Evolutionary conservation across 768 basidiomycete genomes (phyloP), one percentile per base, ranked within the genome.

Genomic region (Tubosaeta brunneosetosa): DNA sequence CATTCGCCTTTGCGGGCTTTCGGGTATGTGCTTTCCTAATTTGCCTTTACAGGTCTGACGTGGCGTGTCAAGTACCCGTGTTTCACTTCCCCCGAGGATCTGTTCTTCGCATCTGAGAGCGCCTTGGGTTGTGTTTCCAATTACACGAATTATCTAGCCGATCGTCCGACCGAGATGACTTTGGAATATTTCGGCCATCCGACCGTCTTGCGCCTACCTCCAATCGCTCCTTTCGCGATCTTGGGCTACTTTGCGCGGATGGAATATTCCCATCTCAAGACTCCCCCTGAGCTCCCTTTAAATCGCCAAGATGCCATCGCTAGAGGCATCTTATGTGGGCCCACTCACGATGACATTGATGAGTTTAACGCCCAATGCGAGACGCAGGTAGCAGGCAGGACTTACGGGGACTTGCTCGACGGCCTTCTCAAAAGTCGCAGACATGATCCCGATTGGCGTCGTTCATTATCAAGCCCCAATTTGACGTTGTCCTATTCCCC

Each of bases 1-100:
- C 79, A n/a, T 72, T 74, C 46, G 74, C 76, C 10, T 73, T 77
- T 57, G 76, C 77, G 13, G 74, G 74, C 25, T 80, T 78, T 60
- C 74, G 76, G 6, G 80, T 81, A 53, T 17, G 79, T 71, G 19
- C 37, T 22, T 51, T 47, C 47, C 29, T 17, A 9, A n/a, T 50
- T 27, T 44, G 22, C 27, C 4, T 37, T 11, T 16, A 3, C 22
- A 12, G 27, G 25, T 34, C 56, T 70, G 47, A 67, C 34, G 11
- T 19, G 11, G 42, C 19, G 29, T 55, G 38, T 4, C 29, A 45
- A 63, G 62, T 61, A 61, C 60, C 77, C 79, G 8, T 76, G 75
- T 50, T 77, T 71, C 36, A 63, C 61, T 53, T 60, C 44, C n/a
- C 63, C 72, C 5, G 76, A 77, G 59, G 65, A 64, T 47, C 46